Percentiles rank a stretch among this genome's conserved stretches.
Evolutionary conservation across 306 rosid genomes (phyloP).

Genomic region (Adenanthera pavonina): DNA sequence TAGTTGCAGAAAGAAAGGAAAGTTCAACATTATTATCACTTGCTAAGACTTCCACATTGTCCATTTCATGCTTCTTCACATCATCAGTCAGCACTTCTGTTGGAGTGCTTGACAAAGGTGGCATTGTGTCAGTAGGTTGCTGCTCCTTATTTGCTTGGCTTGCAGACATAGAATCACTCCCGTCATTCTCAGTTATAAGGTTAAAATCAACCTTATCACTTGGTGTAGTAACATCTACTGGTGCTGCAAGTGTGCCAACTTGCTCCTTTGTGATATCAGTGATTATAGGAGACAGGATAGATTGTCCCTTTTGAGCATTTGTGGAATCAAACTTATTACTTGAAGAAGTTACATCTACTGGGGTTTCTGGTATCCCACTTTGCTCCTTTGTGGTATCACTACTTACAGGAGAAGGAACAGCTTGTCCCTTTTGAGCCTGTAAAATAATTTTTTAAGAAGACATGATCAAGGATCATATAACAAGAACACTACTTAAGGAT

Average conservation of each 20-base stretch:
- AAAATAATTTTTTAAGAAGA: conserved; percentile 34
- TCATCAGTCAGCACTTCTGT: conserved; percentile 50
- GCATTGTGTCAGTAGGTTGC: conserved; percentile 43
- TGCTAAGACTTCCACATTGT: conserved; percentile 46
- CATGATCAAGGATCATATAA: conserved; percentile 29
- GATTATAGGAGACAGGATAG: conserved; percentile 42
- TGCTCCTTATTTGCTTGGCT: conserved; percentile 49
- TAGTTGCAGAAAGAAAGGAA: conserved; percentile 50
- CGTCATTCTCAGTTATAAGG: conserved; percentile 49
- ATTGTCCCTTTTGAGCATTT: conserved; percentile 37
- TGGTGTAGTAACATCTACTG: conserved; percentile 45
- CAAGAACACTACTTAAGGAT: conserved; percentile 4
- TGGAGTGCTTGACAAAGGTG: conserved; percentile 47
- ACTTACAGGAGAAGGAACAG: conserved; percentile 44
- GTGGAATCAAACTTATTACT: conserved; percentile 51
- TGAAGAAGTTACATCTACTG: conserved; percentile 45
- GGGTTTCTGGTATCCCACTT: conserved; percentile 44
- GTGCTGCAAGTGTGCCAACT: conserved; percentile 44
- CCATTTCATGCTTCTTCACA: conserved; percentile 47
- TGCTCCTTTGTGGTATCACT: conserved; percentile 50
- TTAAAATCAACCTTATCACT: conserved; percentile 48
- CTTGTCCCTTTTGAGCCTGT: conserved; percentile 60
- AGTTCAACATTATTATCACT: conserved; percentile 49
- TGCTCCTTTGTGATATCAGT: conserved; percentile 51
- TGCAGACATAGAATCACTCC: conserved; percentile 42